Percentiles rank a stretch among this genome's conserved stretches.
Conservation (phyloP, 2,329 filamentous ascomycete species). For the Fusarium pininemorale region DNA sequence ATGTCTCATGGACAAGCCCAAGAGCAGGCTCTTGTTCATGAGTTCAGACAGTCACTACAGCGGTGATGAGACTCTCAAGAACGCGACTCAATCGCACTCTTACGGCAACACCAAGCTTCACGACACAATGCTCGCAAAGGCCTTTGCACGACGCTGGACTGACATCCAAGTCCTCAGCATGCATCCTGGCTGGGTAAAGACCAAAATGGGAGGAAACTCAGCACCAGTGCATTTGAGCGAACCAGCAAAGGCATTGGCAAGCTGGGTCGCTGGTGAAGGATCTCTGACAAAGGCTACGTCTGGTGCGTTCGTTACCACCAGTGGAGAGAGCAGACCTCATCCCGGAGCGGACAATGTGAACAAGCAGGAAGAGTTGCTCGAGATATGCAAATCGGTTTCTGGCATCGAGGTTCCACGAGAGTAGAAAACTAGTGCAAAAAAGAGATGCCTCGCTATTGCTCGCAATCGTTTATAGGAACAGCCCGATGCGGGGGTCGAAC, state of each 20-base stretch:
- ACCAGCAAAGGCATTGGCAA: constrained; percentile 19
- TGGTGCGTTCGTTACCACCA: constrained; percentile 26
- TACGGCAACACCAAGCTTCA: constrained; percentile 35
- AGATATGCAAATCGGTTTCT: constrained; percentile 20
- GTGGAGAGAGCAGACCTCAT: constrained; percentile 14
- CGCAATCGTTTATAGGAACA: constrained; percentile 36
- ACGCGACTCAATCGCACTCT: constrained; percentile 22
- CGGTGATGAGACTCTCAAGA: constrained; percentile 23
- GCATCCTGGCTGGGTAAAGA: constrained; percentile 34
- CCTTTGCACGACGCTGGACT: constrained; percentile 22
- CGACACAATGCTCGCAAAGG: constrained; percentile 33
- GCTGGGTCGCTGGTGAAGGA: constrained; percentile 25
- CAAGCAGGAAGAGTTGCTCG: constrained; percentile 29
- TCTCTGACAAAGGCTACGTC: background rate
- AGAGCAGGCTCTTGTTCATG: constrained; percentile 23
- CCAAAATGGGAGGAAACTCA: constrained; percentile 30
- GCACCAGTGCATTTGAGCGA: constrained; percentile 13
- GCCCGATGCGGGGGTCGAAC: constrained; percentile 60
- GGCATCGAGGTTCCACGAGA: background rate
- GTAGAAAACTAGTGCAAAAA: background rate
- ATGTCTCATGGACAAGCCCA: constrained; percentile 25
- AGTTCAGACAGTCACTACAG: constrained; percentile 32
- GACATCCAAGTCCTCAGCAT: constrained; percentile 32
- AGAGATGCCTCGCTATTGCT: constrained; percentile 14
- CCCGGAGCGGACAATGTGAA: constrained; percentile 13